Percentiles rank a stretch among this genome's conserved stretches.
phyloP scores from a whole-genome alignment of 169 alveolate genomes.

The Cryptosporidium tyzzeri region DNA sequence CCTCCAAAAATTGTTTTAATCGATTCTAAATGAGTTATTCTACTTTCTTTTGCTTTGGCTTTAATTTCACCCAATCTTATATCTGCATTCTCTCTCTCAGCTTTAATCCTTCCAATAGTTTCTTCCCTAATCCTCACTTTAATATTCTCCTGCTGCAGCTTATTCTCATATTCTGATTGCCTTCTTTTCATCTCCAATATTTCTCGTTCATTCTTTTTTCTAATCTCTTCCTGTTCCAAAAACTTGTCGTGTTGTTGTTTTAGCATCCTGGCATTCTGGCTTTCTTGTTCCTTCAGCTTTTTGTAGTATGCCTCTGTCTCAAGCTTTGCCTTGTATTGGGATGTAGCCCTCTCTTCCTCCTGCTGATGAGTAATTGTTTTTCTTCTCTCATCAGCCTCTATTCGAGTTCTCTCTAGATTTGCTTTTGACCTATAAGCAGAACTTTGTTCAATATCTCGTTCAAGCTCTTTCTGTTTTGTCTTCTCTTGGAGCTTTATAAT shows the following conservation, averaged over 20 bases:
- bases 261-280: conserved; percentile 93
- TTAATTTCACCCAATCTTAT: conserved; percentile 82
- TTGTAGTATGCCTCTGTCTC: conserved; percentile 93
- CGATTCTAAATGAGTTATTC: conserved; percentile 91
- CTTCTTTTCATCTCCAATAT: conserved; percentile 81
- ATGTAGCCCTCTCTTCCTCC: conserved; percentile 93
- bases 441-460: conserved; percentile 89
- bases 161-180: conserved; percentile 74
- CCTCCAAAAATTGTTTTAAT: conserved; percentile 86
- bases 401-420: conserved; percentile 82
- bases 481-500: conserved; percentile 94
- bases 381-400: conserved; percentile 92
- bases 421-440: conserved; percentile 81
- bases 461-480: conserved; percentile 94
- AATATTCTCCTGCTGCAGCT: conserved; percentile 89
- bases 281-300: conserved; percentile 92
- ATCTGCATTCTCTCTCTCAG: conserved; percentile 86
- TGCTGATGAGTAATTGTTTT: conserved; percentile 92
- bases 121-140: conserved; percentile 88
- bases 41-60: conserved; percentile 89
- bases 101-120: conserved; percentile 83
- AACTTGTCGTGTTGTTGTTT: conserved; percentile 92
- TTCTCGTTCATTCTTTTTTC: conserved; percentile 83
- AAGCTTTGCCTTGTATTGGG: conserved; percentile 92
- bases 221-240: conserved; percentile 85